Percentiles rank a stretch among this genome's conserved stretches.
These are phyloP conservation scores for Chaetomium globosum DNA, from an alignment of 2,329 filamentous ascomycete species.

Conservation along the genomic window DNA sequence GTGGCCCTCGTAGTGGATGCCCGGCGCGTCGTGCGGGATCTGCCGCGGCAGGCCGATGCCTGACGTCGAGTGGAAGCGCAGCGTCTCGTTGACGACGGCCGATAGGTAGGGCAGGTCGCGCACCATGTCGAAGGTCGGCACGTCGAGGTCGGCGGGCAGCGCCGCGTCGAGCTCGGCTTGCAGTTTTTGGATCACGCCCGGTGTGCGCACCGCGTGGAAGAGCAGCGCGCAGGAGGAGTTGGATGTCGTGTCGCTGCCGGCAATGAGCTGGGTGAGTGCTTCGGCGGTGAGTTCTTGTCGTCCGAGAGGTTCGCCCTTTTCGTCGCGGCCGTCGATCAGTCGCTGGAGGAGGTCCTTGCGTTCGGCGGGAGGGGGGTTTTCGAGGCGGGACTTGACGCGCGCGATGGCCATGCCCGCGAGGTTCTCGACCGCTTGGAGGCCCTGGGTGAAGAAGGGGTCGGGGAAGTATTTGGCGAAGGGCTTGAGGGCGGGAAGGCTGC, in stretches of 20 bases:
- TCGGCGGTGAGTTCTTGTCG: constrained; percentile 83
- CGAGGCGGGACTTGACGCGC: constrained; percentile 72
- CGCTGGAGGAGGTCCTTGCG: constrained; percentile 80
- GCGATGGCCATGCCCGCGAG: constrained; percentile 87
- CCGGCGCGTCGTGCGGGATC: constrained; percentile 64
- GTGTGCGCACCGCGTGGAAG: constrained; percentile 72
- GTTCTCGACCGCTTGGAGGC: constrained; percentile 73
- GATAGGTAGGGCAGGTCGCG: constrained; percentile 75
- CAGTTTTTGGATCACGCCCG: constrained; percentile 70
- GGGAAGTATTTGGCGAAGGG: constrained; percentile 80
- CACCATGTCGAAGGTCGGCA: constrained; percentile 73
- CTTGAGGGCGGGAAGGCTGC: constrained; percentile 72
- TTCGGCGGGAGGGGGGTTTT: constrained; percentile 64
- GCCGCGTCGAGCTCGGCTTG: constrained; percentile 74
- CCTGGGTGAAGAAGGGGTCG: constrained; percentile 78
- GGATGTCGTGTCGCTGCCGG: constrained; percentile 74
- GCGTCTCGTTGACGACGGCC: constrained; percentile 76
- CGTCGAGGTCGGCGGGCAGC: constrained; percentile 61
- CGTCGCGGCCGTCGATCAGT: constrained; percentile 83
- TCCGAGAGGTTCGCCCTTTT: constrained; percentile 73
- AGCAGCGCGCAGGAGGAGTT: constrained; percentile 83
- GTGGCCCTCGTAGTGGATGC: constrained; percentile 65
- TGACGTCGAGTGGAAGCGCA: constrained; percentile 84
- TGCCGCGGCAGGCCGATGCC: constrained; percentile 80
- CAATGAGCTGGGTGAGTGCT: constrained; percentile 84